phyloP scores from a whole-genome alignment of 140 eudicot species.

The Stevia rebaudiana region DNA sequence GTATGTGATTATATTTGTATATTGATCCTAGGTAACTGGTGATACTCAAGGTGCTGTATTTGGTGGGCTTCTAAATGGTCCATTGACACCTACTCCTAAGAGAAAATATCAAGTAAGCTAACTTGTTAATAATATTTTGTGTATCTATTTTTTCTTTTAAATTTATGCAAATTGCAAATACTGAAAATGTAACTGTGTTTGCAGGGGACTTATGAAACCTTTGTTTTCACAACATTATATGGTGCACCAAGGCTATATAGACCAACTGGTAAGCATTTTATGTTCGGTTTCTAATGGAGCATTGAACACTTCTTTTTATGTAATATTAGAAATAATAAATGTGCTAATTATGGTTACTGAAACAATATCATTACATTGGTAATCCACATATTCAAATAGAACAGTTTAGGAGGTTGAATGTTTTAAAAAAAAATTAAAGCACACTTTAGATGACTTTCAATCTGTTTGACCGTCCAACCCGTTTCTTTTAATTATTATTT shows the following conservation, averaged over 20 bases:
- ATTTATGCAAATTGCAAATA: not conserved
- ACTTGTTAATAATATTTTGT: too few relatives aligned
- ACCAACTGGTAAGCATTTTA: conserved; percentile 67
- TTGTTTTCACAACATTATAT: conserved; percentile 81
- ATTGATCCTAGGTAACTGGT: conserved; percentile 57
- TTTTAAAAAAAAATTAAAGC: not conserved
- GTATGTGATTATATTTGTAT: conserved; percentile 8
- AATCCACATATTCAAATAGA: not conserved
- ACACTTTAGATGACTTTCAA: not conserved
- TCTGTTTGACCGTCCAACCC: not conserved
- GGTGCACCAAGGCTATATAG: conserved; percentile 92
- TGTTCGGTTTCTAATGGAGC: too few relatives aligned
- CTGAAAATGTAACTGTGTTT: conserved; percentile 12
- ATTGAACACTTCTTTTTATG: too few relatives aligned
- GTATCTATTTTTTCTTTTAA: not conserved
- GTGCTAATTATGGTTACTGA: not conserved
- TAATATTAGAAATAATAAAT: too few relatives aligned
- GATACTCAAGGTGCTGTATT: conserved; percentile 87
- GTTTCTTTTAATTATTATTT: not conserved
- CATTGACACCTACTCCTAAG: conserved; percentile 74
- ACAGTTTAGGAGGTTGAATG: not conserved
- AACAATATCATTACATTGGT: not conserved
- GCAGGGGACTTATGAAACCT: conserved; percentile 85
- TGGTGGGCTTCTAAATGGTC: conserved; percentile 89
- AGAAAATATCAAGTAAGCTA: conserved; percentile 85